Evolutionary conservation across 2,329 filamentous ascomycete genomes (phyloP), one percentile per base, ranked within the genome.

Genomic region (Penicillium sp.): DNA sequence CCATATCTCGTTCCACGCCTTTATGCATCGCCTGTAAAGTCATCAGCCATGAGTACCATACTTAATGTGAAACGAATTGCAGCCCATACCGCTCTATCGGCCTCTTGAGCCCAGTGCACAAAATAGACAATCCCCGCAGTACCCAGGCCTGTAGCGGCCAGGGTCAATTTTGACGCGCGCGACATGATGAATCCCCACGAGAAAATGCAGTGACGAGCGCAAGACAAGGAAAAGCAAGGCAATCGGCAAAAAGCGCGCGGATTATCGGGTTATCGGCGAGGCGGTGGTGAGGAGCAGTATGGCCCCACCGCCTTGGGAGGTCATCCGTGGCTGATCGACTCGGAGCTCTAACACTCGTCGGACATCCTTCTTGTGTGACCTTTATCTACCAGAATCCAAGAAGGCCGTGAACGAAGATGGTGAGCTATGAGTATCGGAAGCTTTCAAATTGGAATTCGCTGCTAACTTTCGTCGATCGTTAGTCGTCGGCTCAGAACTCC

Each of bases 401-500:
- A 50, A 38, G 38, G 25, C 30, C 37, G 28, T 18, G 32, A 41
- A 40, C 22, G 33, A 59, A 50, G 2, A 62, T 62, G 59, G 59
- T 62, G 27, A 50, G 55, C 22, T 34, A 30, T 16, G 16, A 12
- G n/a, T n/a, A 6, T 11, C 10, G 5, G 6, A 11, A 14, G 28
- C 16, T 10, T 20, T 35, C 15, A n/a, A 12, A 14, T 20, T 23
- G 14, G 30, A 30, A 14, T n/a, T 7, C 28, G 27, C 10, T 42
- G 35, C 28, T 39, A 37, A 49, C 32, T 30, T 23, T 34, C 30
- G 35, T 32, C 35, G 35, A 42, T 41, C 30, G 47, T 56, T 61
- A 96, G 90, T 92, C 18, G 18, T 22, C 92, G 66, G 92, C 90
- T 64, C 92, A 96, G 73, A 96, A 96, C 75, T 96, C 92, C 52